Percentiles rank a stretch among this genome's conserved stretches.
Evolutionary conservation across 768 basidiomycete genomes (phyloP).

Genomic region (Daedaleopsis nitida): DNA sequence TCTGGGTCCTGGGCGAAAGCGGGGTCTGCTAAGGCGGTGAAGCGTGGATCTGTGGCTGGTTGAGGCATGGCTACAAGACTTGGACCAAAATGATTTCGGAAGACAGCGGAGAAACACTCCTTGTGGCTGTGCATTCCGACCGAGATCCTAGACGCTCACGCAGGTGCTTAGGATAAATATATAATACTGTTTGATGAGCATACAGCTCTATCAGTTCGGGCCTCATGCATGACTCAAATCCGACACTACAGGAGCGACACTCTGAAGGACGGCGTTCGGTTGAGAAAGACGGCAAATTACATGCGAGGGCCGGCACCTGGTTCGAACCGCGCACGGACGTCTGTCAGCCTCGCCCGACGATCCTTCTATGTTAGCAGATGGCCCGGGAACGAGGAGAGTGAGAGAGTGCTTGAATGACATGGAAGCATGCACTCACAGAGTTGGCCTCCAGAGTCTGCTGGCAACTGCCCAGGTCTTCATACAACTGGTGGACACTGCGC

Average conservation of each 20-base stretch:
- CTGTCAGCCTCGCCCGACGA: constrained; percentile 9
- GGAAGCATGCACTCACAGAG: constrained; percentile 4
- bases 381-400: too few species aligned
- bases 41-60: constrained; percentile 23
- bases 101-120: not conserved
- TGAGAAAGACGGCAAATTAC: not conserved
- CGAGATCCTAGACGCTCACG: too few species aligned
- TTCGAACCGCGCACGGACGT: not conserved
- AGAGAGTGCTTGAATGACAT: not conserved
- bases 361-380: constrained; percentile 9
- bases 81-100: constrained; percentile 7
- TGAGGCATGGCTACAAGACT: constrained; percentile 1
- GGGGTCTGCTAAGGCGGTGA: constrained; percentile 22
- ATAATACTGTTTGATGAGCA: too few species aligned
- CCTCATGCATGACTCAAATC: too few species aligned
- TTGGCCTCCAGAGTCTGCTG: constrained; percentile 10
- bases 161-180: too few species aligned
- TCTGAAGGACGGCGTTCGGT: not conserved
- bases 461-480: constrained; percentile 6
- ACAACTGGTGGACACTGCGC: constrained; percentile 3
- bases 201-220: too few species aligned
- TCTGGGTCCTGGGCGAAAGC: constrained; percentile 10
- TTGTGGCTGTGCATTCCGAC: not conserved
- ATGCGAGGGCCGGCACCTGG: not conserved
- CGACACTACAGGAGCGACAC: too few species aligned